Conservation (phyloP, 345 rosid species). For the Euphorbia pulcherrima region DNA sequence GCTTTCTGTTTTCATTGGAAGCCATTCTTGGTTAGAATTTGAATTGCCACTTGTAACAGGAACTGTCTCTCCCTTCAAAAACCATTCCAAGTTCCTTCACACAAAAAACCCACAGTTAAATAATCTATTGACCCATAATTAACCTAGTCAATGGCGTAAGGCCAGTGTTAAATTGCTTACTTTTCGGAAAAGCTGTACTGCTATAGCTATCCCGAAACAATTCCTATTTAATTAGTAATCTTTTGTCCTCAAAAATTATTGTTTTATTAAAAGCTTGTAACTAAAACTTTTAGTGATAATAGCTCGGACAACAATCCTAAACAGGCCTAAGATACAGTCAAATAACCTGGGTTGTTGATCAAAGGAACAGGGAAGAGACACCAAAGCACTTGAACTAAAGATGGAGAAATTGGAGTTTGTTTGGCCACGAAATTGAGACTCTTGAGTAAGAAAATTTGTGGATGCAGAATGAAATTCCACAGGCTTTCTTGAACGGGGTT, state of each 20-base stretch:
- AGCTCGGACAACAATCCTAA: no score
- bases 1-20: conserved; percentile 28
- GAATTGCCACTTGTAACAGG: conserved; percentile 31
- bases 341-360: conserved; percentile 67
- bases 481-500: conserved; percentile 92
- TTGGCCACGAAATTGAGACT: conserved; percentile 30
- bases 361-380: conserved; percentile 32
- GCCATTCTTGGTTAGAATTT: conserved; percentile 41
- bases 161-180: no score
- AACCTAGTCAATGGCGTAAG: no score
- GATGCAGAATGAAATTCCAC: conserved; percentile 51
- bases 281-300: no score
- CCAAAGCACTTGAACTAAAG: conserved; percentile 21
- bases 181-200: no score
- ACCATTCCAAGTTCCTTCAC: conserved; percentile 78
- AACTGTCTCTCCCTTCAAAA: conserved; percentile 50
- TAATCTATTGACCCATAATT: background rate
- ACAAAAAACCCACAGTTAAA: background rate
- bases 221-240: no score
- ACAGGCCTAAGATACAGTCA: no score
- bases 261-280: no score
- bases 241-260: no score
- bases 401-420: conserved; percentile 22
- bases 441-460: conserved; percentile 20
- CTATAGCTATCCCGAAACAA: no score